Conservation (phyloP, 345 rosid species). For the Schrenkiella parvula region DNA sequence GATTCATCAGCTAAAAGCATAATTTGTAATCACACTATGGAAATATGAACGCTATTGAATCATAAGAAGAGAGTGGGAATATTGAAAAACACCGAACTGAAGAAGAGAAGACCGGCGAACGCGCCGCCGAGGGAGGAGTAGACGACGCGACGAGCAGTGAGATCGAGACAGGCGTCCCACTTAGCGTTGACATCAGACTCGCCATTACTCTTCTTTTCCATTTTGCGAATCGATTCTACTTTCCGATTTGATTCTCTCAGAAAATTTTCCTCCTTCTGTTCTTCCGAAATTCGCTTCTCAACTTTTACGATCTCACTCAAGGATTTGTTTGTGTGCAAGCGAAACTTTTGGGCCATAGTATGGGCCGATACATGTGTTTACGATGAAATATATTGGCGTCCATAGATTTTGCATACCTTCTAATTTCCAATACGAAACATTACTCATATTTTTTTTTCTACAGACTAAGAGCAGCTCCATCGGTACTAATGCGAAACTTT, state of each 20-base stretch:
- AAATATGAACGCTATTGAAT: conserved; percentile 1
- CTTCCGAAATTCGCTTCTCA: conserved; percentile 2
- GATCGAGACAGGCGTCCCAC: conserved; percentile 94
- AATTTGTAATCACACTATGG: not conserved
- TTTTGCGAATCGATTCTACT: conserved; percentile 13
- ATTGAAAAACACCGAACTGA: conserved; percentile 47
- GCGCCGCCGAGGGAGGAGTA: conserved; percentile 87
- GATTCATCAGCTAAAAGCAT: not conserved
- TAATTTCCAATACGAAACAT: too few species aligned
- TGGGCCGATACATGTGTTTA: not conserved
- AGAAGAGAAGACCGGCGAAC: conserved; percentile 76
- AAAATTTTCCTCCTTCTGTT: not conserved
- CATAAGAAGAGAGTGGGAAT: not conserved
- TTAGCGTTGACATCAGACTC: conserved; percentile 63
- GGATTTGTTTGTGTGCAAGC: conserved; percentile 9
- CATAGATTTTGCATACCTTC: too few species aligned
- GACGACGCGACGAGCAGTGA: conserved; percentile 70
- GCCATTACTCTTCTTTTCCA: conserved; percentile 39
- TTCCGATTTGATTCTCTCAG: conserved; percentile 19
- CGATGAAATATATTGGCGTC: not conserved
- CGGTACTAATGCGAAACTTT: too few species aligned
- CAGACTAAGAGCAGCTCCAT: too few species aligned
- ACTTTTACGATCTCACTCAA: not conserved
- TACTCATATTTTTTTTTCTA: too few species aligned
- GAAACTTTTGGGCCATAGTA: not conserved